Evolutionary conservation across 371 early-diverging fungal genomes (phyloP).

Genomic region (Fennellomyces sp.): DNA sequence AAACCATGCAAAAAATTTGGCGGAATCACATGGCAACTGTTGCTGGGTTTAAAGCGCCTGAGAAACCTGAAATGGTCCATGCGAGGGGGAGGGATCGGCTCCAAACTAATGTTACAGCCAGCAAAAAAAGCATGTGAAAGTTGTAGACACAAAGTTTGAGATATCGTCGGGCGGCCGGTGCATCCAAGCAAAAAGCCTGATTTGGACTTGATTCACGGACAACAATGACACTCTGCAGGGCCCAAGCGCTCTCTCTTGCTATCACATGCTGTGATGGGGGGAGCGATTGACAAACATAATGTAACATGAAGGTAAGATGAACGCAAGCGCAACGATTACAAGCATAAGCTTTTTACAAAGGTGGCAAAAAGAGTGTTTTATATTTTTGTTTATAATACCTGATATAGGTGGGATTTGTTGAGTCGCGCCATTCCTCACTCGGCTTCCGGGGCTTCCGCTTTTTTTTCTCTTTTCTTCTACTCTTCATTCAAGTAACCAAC

Average conservation of each 20-base stretch:
- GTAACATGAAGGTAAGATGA: background rate
- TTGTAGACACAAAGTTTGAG: background rate
- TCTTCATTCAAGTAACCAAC: constrained; percentile 73
- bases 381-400: constrained; percentile 1
- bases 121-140: constrained; percentile 1
- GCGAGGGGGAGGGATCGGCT: constrained; percentile 5
- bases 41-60: background rate
- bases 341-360: background rate
- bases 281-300: background rate
- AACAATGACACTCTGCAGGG: background rate
- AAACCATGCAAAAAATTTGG: background rate
- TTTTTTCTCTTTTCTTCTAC: constrained; percentile 45
- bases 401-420: background rate
- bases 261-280: constrained; percentile 6
- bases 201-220: constrained; percentile 4
- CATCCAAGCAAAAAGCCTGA: background rate
- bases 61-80: constrained; percentile 3
- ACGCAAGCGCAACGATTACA: background rate
- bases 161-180: background rate
- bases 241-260: background rate
- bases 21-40: background rate
- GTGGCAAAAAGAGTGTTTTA: background rate
- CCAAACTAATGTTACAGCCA: background rate
- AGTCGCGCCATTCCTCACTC: background rate
- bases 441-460: background rate